Base-by-base conservation (phyloP, 495 filamentous ascomycete species). In the Penicillium verhagenii region DNA sequence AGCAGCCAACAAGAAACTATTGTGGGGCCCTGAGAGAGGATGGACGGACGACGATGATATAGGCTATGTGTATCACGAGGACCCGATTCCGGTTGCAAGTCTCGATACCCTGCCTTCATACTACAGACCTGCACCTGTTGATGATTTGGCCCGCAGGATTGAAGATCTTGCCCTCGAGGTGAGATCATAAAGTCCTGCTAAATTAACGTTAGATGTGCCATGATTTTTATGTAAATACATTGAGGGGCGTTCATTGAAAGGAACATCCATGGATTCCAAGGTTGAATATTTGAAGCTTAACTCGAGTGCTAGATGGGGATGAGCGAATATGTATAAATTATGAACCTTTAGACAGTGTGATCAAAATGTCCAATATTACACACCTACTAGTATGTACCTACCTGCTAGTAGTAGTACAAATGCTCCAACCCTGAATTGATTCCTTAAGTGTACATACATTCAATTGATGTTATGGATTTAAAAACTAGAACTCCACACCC, bases 11-110 rank as follows among this genome's bases (percentile, higher is more conserved):
- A 82, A 82, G 63, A 76, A 72, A 53, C 78, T 92, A 23, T 68
- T 68, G 16, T 92, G 89, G 87, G 89, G 88, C 4, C 82, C 82
- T 7, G 80, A 89, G 56, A 74, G 86, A 50, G 83, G 87, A 7
- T 91, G 88, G 88, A 69, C 69, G 18, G 71, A 72, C 49, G 61
- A 61, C 2, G 61, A 71, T 37, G 64, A 74, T 26, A 44, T 19
- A 4, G 49, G 37, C 21, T 42, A 42, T 25, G 23, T 45, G 23
- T 9, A 26, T 24, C 4, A n/a, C n/a, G 37, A 58, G n/a, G 45
- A 55, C 6, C 54, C 47, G 13, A 50, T 61, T 7, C 53, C 63
- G 14, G 61, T 63, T 13, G 38, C 57, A 7, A 47, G 28, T 44
- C 31, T 16, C 13, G 14, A 50, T 44, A 23, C 21, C 6, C 28